Base-by-base conservation (phyloP, 2,329 filamentous ascomycete species). In the Calonectria pauciramosa region DNA sequence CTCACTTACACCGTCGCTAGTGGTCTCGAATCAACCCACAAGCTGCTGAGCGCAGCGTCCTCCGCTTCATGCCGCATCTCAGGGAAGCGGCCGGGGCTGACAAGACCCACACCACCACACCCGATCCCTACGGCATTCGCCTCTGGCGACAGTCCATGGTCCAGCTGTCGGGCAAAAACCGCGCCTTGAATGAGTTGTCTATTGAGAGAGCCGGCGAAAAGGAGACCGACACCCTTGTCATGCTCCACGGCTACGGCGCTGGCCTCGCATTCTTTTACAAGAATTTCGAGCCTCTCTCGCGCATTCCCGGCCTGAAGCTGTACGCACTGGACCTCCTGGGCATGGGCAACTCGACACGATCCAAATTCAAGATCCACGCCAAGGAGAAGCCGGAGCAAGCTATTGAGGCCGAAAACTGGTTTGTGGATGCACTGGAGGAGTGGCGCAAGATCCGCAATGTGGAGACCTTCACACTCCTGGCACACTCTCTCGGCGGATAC, bases 221-320 rank as follows among this genome's bases (percentile, higher is more conserved):
- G 84, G 95, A 94, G 0, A 92, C 99, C 3, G 95, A 99, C 82
- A 97, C 95, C 59, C 88, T 99, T 16, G 97, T 99, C 54, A 98
- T 99, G 92, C 88, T 99, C 6, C 97, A 99, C 83, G 97, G 97
- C 75, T 99, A 99, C 84, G 97, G 97, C 56, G 97, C 97, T 2
- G 97, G 97, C 0, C 89, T 99, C 0, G 97, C 96, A n/a, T 99
- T 99, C 86, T 99, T 98, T 89, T 99, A 98, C 89, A 96, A 96
- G 86, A 99, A 99, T 84, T 98, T 98, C 74, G 97, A 99, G 85
- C 92, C 93, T 6, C 87, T 99, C 41, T 96, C 93, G 64, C 92
- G 96, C 30, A 87, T 92, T 0, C 88, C 90, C 38, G 95, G 96
- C 34, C 97, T 97, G 93, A 96, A 95, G 82, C 87, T 99, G n/a